Percentiles rank a stretch among this genome's conserved stretches.
phyloP scores from a whole-genome alignment of 2,329 filamentous ascomycete species.

The Fusarium sp. region DNA sequence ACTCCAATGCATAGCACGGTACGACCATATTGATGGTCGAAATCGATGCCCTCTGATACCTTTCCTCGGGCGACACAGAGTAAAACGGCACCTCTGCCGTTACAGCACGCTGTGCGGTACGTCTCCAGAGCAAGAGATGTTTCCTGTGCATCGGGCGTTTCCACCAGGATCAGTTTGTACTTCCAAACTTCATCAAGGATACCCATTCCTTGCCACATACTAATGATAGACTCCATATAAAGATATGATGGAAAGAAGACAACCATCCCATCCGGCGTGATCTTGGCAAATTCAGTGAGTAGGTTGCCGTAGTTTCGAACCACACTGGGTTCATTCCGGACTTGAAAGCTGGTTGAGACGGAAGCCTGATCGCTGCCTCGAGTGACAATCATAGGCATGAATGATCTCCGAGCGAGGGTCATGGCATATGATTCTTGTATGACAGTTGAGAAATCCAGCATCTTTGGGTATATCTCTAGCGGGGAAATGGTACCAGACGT shows the following conservation, averaged over 20 bases:
- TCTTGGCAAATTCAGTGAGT: slow-evolving; percentile 92
- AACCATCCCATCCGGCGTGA: slow-evolving; percentile 97
- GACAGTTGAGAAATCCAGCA: slow-evolving; percentile 92
- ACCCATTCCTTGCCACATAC: slow-evolving; percentile 99
- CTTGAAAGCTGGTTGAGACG: slow-evolving; percentile 93
- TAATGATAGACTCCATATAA: slow-evolving; percentile 99
- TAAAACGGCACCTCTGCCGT: slow-evolving; percentile 91
- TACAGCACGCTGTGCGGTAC: slow-evolving; percentile 96
- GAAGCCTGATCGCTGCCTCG: slow-evolving; percentile 92
- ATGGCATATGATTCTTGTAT: slow-evolving; percentile 98
- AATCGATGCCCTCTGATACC: slow-evolving; percentile 98
- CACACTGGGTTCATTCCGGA: slow-evolving; percentile 95
- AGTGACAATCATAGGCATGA: slow-evolving; percentile 97
- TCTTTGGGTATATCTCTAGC: slow-evolving; percentile 98
- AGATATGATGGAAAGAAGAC: slow-evolving; percentile 99
- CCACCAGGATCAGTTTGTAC: slow-evolving; percentile 97
- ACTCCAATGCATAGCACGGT: slow-evolving; percentile 97
- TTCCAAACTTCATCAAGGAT: slow-evolving; percentile 99
- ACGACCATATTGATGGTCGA: slow-evolving; percentile 97
- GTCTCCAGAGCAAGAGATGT: slow-evolving; percentile 95
- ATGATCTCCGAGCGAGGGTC: slow-evolving; percentile 93
- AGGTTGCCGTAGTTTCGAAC: slow-evolving; percentile 96
- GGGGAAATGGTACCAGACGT: slow-evolving; percentile 97
- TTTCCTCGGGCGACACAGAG: slow-evolving; percentile 97
- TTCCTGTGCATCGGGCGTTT: slow-evolving; percentile 97